Conservation (phyloP, 805 yeast genomes). For the Scheffersomyces coipomensis region DNA sequence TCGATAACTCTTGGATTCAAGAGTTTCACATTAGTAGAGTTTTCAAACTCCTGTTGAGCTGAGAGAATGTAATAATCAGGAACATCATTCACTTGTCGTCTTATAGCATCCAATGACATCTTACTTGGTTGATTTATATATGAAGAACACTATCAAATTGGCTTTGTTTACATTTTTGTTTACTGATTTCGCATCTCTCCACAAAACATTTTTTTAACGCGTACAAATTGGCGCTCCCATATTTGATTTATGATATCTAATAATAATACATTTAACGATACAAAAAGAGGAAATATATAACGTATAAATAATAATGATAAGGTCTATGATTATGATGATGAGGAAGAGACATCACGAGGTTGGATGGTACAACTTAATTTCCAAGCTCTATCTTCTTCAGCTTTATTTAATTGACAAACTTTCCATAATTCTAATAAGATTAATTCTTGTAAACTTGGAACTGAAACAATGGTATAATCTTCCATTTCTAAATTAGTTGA, state of each 20-base stretch:
- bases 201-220: no score
- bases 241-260: no score
- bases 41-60: slow-evolving; percentile 14
- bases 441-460: slow-evolving; percentile 52
- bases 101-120: background rate
- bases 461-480: slow-evolving; percentile 40
- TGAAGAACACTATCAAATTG: no score
- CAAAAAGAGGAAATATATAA: no score
- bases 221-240: no score
- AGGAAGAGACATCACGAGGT: slow-evolving; percentile 40
- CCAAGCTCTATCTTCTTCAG: slow-evolving; percentile 72
- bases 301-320: no score
- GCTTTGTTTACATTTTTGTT: no score
- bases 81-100: background rate
- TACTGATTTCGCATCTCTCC: no score
- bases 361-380: slow-evolving; percentile 63
- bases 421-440: slow-evolving; percentile 70
- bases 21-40: slow-evolving; percentile 7
- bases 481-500: slow-evolving; percentile 11
- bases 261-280: background rate
- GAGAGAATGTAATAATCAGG: slow-evolving; percentile 3
- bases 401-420: slow-evolving; percentile 56
- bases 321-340: no score
- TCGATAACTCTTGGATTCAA: slow-evolving; percentile 29
- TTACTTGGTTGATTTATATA: background rate